Evolutionary conservation across 2,329 filamentous ascomycete genomes (phyloP), one percentile per base, ranked within the genome.

Genomic region (Fusarium ramigenum): DNA sequence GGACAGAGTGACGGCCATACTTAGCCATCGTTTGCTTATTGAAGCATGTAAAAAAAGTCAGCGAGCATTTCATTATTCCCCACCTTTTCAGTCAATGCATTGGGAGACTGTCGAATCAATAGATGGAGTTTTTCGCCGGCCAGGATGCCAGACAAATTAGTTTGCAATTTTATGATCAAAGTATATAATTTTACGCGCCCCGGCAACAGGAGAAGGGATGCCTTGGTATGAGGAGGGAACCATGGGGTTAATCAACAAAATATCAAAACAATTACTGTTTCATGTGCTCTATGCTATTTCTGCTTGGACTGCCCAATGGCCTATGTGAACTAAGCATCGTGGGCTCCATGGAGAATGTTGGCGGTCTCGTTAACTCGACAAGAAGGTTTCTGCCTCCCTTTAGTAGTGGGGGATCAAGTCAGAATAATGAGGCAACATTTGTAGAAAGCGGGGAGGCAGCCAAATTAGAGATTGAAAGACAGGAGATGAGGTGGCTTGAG

Each of bases 31-130:
- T 75, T 75, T 76, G 60, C 61, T 72, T 64, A 65, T 72, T 52
- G 60, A 62, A 73, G 64, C 72, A 74, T 69, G 72, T 75, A 65
- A 53, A 72, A 78, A 76, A 77, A 66, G 64, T 66, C 72, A 73
- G 62, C 63, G 73, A 72, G 75, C 69, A 75, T 72, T 74, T 70
- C 52, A 54, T 65, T 62, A 69, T 68, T n/a, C 34, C 19, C 56
- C 49, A 64, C 58, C 40, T 54, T 63, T 62, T 59, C 66, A 49
- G 49, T 63, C 62, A 62, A 60, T 69, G 65, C 46, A 59, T 66
- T 63, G 63, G 54, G 57, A 74, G 52, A 67, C 30, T 49, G 59
- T 57, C 69, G 58, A 61, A 52, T 57, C 25, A 60, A 66, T 75
- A 73, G 63, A 75, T 62, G 63, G 61, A 63, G 53, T 70, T 63